Conservation (phyloP, 1,284 basidiomycete genomes). For the Ceratobasidium sp. region DNA sequence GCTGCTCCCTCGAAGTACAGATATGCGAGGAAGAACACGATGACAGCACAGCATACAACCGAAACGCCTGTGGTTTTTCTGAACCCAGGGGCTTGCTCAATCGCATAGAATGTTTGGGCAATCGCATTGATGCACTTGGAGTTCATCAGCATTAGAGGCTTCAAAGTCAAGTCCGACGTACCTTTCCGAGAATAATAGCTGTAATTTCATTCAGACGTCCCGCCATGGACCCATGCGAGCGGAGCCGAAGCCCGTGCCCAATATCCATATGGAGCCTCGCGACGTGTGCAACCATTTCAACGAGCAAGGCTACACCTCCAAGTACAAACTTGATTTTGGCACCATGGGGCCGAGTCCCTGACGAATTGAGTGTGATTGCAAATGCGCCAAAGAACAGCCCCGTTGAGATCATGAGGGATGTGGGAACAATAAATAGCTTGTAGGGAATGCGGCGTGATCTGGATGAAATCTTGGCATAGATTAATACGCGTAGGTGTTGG, state of each 20-base stretch:
- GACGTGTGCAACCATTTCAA: slow-evolving; percentile 31
- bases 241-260: slow-evolving; percentile 11
- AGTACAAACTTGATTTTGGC: slow-evolving; percentile 19
- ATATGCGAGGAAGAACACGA: slow-evolving; percentile 33
- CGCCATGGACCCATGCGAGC: slow-evolving; percentile 14
- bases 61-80: neutral
- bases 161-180: neutral
- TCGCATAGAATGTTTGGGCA: slow-evolving; percentile 16
- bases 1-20: slow-evolving; percentile 35
- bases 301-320: slow-evolving; percentile 3
- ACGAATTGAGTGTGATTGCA: neutral
- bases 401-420: slow-evolving; percentile 11
- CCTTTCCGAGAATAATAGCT: slow-evolving; percentile 30
- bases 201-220: slow-evolving; percentile 15
- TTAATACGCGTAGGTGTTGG: slow-evolving; percentile 19
- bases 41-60: slow-evolving; percentile 6
- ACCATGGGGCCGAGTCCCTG: neutral
- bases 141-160: neutral
- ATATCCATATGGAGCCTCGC: slow-evolving; percentile 23
- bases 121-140: slow-evolving; percentile 32
- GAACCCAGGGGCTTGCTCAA: slow-evolving; percentile 27
- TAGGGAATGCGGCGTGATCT: slow-evolving; percentile 1
- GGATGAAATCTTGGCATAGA: slow-evolving; percentile 29
- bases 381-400: slow-evolving; percentile 6
- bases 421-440: slow-evolving; percentile 18